Evolutionary conservation across 345 rosid species (phyloP).

Genomic region (Arabis hirsuta): DNA sequence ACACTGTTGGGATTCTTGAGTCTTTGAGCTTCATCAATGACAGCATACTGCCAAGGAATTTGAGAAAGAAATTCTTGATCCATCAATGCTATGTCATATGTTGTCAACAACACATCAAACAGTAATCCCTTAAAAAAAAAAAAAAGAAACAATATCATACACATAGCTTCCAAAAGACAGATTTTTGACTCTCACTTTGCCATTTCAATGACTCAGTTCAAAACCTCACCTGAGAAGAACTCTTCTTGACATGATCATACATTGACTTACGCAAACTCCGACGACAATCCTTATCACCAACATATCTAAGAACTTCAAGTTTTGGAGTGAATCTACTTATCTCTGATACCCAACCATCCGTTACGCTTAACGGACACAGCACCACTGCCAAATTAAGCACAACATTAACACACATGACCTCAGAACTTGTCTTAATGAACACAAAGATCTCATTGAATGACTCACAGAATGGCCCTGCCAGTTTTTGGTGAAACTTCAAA

Average conservation of each 20-base stretch:
- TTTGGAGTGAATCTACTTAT: constrained; percentile 69
- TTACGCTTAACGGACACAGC: constrained; percentile 84
- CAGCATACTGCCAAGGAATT: constrained; percentile 75
- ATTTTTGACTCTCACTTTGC: neutral
- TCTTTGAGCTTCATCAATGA: constrained; percentile 92
- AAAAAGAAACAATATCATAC: constrained; percentile 7
- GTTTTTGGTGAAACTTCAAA: constrained; percentile 58
- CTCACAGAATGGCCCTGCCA: constrained; percentile 77
- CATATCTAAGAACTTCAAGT: constrained; percentile 66
- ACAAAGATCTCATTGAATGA: constrained; percentile 30
- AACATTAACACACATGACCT: neutral
- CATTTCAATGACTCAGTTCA: constrained; percentile 3
- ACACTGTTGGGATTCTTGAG: constrained; percentile 91
- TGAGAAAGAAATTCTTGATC: constrained; percentile 89
- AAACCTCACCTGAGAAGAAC: constrained; percentile 59
- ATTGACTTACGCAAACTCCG: constrained; percentile 55
- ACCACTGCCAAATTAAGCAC: constrained; percentile 59
- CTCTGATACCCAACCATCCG: constrained; percentile 86
- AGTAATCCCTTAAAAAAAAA: constrained; percentile 62
- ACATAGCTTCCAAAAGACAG: neutral
- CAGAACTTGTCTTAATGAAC: neutral
- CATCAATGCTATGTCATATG: constrained; percentile 72
- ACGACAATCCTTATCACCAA: constrained; percentile 76
- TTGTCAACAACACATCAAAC: constrained; percentile 82
- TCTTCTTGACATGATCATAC: constrained; percentile 52